Evolutionary conservation across 305 asterid species (phyloP), one percentile per base, ranked within the genome.

Genomic region (Fraxinus angustifolia): DNA sequence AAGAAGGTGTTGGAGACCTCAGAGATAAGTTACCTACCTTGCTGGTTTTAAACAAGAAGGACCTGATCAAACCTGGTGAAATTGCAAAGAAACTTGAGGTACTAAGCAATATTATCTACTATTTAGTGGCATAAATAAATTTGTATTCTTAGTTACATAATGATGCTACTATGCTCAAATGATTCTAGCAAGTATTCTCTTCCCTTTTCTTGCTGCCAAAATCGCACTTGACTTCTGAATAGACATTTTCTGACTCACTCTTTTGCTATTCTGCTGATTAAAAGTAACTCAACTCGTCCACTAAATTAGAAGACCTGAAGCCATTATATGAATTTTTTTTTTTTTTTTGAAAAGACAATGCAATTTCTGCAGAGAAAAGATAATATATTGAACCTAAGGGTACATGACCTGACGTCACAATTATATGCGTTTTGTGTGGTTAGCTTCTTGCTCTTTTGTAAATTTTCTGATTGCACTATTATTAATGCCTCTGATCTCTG

Each of bases 11-110:
- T 38, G 96, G 96, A 82, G 91, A 86, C 75, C 89, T 86, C 58
- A 90, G 87, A 75, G 88, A 86, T 78, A 91, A 90, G 83, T 65
- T 93, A 26, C 99, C 99, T 28, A 89, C 91, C 62, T 86, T 96
- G 85, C 87, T 96, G 42, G 98, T 94, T 85, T 89, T 96, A 83
- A 96, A 96, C 92, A 96, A 96, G 90, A 92, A 90, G 87, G 99
- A 96, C 83, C 94, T 93, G 76, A 91, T 96, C 86, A 96, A 93
- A 75, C 99, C 99, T 21, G 99, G 99, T 82, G 99, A 96, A 92
- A 92, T 96, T 23, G 97, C 97, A 45, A 94, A 94, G 96, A 96
- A 88, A 85, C 96, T 94, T 74, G 92, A 93, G 98, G 99, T 92
- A 40, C 30, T 58, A 60, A 67, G 72, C 34, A 40, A 80, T 35